phyloP scores from a whole-genome alignment of 495 filamentous ascomycete species.

The Usnea hakonensis region DNA sequence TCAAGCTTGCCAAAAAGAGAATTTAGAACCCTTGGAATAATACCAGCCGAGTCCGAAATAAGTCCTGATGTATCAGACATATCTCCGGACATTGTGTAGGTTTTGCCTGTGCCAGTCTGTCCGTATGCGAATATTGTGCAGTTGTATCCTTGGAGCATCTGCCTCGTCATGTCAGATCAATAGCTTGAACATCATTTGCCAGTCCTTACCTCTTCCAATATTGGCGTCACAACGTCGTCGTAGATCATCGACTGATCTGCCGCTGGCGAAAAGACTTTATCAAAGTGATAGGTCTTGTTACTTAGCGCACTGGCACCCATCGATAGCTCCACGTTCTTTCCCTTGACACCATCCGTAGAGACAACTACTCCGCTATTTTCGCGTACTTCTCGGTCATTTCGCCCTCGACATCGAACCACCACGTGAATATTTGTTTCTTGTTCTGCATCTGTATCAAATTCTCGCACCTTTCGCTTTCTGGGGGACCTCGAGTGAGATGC shows the following conservation, averaged over 20 bases:
- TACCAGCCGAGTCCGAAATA: conserved; percentile 83
- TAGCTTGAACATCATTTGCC: not conserved
- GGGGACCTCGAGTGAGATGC: conserved; percentile 42
- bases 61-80: conserved; percentile 81
- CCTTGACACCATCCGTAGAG: conserved; percentile 75
- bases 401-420: conserved; percentile 86
- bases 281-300: conserved; percentile 95
- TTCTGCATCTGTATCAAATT: conserved; percentile 63
- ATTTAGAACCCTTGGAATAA: conserved; percentile 84
- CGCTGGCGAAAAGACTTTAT: conserved; percentile 92
- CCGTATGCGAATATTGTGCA: conserved; percentile 99
- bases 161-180: not conserved
- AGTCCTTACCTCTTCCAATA: conserved; percentile 71
- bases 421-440: conserved; percentile 96
- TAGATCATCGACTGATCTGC: conserved; percentile 89
- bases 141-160: conserved; percentile 96
- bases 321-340: conserved; percentile 72
- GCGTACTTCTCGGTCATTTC: conserved; percentile 81
- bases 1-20: conserved; percentile 79
- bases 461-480: conserved; percentile 74
- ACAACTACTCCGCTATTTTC: conserved; percentile 93
- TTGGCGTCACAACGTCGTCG: conserved; percentile 86
- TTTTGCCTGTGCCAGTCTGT: conserved; percentile 96
- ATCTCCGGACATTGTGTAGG: conserved; percentile 98
- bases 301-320: conserved; percentile 89